Evolutionary conservation across 805 yeast species (phyloP), one percentile per base, ranked within the genome.

Genomic region (Candida endomychidarum): DNA sequence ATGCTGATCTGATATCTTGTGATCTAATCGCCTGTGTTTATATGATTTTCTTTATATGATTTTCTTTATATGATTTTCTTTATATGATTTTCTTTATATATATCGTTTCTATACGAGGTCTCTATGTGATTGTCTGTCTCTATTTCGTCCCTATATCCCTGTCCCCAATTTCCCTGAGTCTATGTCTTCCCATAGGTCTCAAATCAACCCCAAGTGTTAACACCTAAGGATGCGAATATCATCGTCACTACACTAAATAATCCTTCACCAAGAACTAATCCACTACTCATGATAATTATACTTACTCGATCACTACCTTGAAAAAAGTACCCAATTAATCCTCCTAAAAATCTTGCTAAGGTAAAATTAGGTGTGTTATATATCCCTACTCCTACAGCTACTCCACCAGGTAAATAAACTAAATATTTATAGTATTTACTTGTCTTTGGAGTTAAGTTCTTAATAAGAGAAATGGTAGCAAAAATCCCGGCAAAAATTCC

Each of bases 351-450:
- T 51, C 99, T 72, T 1, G 98, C 98, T 33, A 91, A 68, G 0
- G 98, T 93, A 63, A 91, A 93, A 34, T 88, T 82, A 2, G 99
- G 98, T 0, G 90, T 75, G 58, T 93, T 93, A 61, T 91, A 93
- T 46, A 91, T 88, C 12, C 99, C 98, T 37, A 91, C 85, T 1
- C 99, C 99, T 12, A 90, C 96, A 2, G 99, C 97, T 19, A 93
- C 95, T 9, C 99, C 99, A 16, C 88, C 82, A 1, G 99, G 99
- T 19, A 91, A 63, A 64, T 75, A 86, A 2, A 72, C 63, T 42
- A 78, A 51, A 41, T 69, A 70, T 34, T 61, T 63, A 37, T 70
- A 65, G 40, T 57, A 60, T 31, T 53, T 58, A 31, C 65, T 60
- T 8, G 61, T 50, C 36, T 74, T 70, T 11, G 80, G 70, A 4